Percentiles rank a stretch among this genome's conserved stretches.
Evolutionary conservation across 2,329 filamentous ascomycete genomes (phyloP).

Genomic region (Botrytis aclada): DNA sequence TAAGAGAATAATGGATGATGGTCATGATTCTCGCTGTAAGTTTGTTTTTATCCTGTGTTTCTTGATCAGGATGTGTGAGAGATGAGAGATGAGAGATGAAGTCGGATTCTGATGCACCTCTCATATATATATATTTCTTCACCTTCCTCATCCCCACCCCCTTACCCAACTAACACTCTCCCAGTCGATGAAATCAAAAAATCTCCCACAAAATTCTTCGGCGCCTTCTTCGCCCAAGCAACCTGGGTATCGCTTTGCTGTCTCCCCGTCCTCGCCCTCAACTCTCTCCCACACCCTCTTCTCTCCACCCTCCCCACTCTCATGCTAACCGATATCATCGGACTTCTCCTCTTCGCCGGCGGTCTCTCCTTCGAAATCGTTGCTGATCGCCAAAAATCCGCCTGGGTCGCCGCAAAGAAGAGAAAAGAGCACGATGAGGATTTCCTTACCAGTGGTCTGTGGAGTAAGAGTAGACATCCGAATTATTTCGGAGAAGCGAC

Average conservation of each 20-base stretch:
- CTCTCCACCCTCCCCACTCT: slow-evolving; percentile 50
- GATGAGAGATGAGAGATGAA: not conserved
- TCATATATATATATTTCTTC: not conserved
- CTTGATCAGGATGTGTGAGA: not conserved
- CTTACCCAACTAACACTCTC: not conserved
- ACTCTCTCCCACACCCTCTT: slow-evolving; percentile 54
- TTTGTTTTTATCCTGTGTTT: not conserved
- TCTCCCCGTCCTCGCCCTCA: slow-evolving; percentile 62
- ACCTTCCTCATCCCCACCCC: not conserved
- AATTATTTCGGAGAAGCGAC: slow-evolving; percentile 73
- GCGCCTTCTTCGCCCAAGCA: slow-evolving; percentile 59
- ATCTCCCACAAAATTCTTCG: slow-evolving; percentile 51
- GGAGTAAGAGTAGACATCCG: slow-evolving; percentile 59
- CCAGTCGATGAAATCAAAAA: slow-evolving; percentile 50
- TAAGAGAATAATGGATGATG: not conserved
- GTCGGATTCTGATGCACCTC: too few species aligned
- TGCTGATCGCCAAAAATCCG: slow-evolving; percentile 62
- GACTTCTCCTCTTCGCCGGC: slow-evolving; percentile 54
- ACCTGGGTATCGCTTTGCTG: slow-evolving; percentile 67
- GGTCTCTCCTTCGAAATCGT: slow-evolving; percentile 59
- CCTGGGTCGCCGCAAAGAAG: slow-evolving; percentile 59
- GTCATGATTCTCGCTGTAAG: slow-evolving; percentile 8
- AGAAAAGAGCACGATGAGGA: slow-evolving; percentile 64
- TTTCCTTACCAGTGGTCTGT: slow-evolving; percentile 62
- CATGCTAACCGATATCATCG: slow-evolving; percentile 53